Percentiles rank a stretch among this genome's conserved stretches.
phyloP scores from a whole-genome alignment of 139 green algal genomes.

The Marvania coccoides region DNA sequence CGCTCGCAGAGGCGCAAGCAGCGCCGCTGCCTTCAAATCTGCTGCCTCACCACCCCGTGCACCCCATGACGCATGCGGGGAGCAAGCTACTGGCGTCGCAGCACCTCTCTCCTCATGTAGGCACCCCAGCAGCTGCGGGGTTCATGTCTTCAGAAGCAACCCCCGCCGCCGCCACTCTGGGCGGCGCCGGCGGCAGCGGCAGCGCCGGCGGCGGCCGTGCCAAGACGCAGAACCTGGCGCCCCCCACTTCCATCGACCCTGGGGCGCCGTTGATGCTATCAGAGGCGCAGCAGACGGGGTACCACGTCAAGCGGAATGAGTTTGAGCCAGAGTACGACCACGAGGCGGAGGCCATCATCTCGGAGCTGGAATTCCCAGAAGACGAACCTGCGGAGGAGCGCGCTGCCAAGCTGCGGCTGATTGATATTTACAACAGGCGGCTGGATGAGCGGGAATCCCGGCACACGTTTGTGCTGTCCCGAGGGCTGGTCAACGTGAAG shows the following conservation, averaged over 20 bases:
- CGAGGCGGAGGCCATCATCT: slow-evolving; percentile 71
- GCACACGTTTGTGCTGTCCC: slow-evolving; percentile 63
- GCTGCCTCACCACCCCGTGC: too few relatives aligned
- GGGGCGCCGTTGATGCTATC: not conserved
- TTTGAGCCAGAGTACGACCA: slow-evolving; percentile 94
- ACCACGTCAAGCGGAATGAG: slow-evolving; percentile 80
- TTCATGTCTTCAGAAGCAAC: not conserved
- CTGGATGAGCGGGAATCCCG: slow-evolving; percentile 57
- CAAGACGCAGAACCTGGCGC: too few relatives aligned
- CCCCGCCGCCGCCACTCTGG: too few relatives aligned
- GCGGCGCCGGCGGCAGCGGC: not conserved
- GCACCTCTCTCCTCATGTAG: too few relatives aligned
- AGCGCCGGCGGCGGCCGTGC: not conserved
- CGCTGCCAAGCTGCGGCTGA: not conserved
- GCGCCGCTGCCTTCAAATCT: too few relatives aligned
- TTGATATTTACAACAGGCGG: slow-evolving; percentile 81
- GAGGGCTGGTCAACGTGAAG: slow-evolving; percentile 63
- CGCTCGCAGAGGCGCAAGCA: too few relatives aligned
- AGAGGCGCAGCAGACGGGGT: slow-evolving; percentile 59
- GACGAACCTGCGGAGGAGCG: not conserved
- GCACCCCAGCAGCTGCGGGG: not conserved
- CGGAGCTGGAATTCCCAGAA: slow-evolving; percentile 52
- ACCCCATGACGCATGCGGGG: too few relatives aligned
- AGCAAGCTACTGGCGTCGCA: too few relatives aligned
- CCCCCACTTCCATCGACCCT: not conserved